A percentile compares a stretch with the other conserved stretches of the same genome.
These are phyloP conservation scores for Acacia concinna DNA, from an alignment of 331 rosid genomes.

Conservation along the genomic window DNA sequence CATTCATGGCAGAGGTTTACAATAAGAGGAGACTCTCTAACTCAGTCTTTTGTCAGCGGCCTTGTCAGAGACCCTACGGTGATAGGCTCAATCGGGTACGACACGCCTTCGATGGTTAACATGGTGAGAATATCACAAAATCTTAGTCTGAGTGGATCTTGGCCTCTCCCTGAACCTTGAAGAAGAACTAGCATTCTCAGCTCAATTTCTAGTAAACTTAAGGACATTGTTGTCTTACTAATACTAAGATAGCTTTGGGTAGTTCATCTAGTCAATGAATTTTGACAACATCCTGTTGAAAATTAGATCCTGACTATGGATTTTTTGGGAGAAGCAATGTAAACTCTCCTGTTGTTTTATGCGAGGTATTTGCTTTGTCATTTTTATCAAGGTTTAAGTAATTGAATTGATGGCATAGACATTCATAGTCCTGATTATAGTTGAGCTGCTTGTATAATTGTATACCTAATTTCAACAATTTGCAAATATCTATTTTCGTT, in stretches of 20 bases:
- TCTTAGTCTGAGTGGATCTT: not conserved
- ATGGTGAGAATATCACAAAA: conserved; percentile 19
- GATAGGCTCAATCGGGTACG: conserved; percentile 3
- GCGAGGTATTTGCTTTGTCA: not conserved
- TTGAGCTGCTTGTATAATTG: not conserved
- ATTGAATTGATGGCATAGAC: not conserved
- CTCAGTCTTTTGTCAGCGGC: conserved; percentile 11
- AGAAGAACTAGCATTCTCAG: not conserved
- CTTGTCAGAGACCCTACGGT: not conserved
- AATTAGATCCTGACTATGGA: not conserved
- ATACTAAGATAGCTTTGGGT: not conserved
- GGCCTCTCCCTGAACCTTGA: not conserved
- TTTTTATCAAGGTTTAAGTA: not conserved
- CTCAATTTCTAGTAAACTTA: not conserved
- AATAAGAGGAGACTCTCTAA: conserved; percentile 20
- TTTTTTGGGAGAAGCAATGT: not conserved
- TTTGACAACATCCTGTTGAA: not conserved
- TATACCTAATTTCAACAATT: not conserved
- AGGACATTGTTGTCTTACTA: not conserved
- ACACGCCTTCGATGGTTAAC: conserved; percentile 18
- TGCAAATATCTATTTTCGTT: not conserved
- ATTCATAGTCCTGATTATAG: not conserved
- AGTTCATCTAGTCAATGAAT: not conserved
- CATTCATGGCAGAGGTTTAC: conserved; percentile 14
- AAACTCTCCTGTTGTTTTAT: not conserved